A percentile compares a stretch with the other conserved stretches of the same genome.
Conservation (phyloP, 2,329 filamentous ascomycete species). For the Colletotrichum tropicale region DNA sequence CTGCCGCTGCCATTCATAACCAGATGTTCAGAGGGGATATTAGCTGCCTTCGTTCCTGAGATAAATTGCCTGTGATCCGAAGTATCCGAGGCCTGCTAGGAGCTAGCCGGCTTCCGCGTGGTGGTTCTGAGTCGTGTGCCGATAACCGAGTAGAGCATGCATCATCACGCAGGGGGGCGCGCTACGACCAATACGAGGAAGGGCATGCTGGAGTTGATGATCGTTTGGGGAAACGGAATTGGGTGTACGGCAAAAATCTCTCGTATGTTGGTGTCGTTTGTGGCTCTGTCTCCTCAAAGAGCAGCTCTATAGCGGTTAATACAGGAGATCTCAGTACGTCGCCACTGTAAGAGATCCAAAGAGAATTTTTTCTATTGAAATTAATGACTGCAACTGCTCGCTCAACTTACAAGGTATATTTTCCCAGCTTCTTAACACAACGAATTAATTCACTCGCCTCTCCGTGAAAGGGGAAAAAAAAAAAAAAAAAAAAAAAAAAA, state of each 20-base stretch:
- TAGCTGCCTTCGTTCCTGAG: background rate
- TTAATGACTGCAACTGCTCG: too few species aligned
- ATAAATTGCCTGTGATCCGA: background rate
- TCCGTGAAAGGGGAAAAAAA: too few species aligned
- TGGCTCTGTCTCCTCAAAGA: too few species aligned
- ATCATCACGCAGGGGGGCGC: background rate
- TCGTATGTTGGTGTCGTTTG: background rate
- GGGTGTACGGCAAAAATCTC: background rate
- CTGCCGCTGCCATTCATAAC: background rate
- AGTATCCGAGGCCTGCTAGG: background rate
- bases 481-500: too few species aligned
- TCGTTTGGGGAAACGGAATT: background rate
- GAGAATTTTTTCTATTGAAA: too few species aligned
- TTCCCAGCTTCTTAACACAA: too few species aligned
- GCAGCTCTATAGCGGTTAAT: too few species aligned
- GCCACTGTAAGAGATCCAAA: too few species aligned
- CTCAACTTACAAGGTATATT: too few species aligned
- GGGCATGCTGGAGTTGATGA: rapidly evolving
- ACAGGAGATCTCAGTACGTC: too few species aligned
- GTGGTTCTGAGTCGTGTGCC: background rate
- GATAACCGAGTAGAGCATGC: background rate
- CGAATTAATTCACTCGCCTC: too few species aligned
- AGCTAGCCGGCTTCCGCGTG: background rate
- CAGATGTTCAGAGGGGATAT: background rate
- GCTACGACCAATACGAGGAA: background rate